Conservation (phyloP, 129 eudicot species). For the Kitagawia praeruptora region DNA sequence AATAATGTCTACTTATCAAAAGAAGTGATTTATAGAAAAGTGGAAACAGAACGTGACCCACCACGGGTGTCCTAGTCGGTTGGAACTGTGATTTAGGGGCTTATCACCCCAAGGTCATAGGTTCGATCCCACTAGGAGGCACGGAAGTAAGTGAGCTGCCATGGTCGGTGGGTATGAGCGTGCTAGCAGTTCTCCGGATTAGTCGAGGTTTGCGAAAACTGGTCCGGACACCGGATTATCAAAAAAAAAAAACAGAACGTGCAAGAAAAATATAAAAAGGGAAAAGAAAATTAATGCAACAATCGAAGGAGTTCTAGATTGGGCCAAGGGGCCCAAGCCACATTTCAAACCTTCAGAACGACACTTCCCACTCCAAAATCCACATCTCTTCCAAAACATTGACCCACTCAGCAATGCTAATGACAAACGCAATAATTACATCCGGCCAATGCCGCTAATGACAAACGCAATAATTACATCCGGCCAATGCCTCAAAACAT, state of each 20-base stretch:
- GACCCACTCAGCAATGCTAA: neutral
- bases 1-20: neutral
- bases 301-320: neutral
- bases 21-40: no score
- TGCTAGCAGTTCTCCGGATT: no score
- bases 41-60: no score
- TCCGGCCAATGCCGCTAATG: neutral
- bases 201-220: no score
- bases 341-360: neutral
- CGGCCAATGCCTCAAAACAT: no score
- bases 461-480: neutral
- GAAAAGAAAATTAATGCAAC: neutral
- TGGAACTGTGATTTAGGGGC: no score
- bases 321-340: neutral
- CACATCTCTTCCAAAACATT: neutral
- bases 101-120: no score
- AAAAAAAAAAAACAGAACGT: neutral
- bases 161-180: no score
- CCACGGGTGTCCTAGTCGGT: no score
- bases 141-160: no score
- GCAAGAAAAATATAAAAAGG: neutral
- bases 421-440: neutral
- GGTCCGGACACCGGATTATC: no score
- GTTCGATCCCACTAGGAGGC: no score
- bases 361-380: neutral